Conservation (phyloP, 192 early-diverging fungal genomes). For the Helicostylum pulchrum region DNA sequence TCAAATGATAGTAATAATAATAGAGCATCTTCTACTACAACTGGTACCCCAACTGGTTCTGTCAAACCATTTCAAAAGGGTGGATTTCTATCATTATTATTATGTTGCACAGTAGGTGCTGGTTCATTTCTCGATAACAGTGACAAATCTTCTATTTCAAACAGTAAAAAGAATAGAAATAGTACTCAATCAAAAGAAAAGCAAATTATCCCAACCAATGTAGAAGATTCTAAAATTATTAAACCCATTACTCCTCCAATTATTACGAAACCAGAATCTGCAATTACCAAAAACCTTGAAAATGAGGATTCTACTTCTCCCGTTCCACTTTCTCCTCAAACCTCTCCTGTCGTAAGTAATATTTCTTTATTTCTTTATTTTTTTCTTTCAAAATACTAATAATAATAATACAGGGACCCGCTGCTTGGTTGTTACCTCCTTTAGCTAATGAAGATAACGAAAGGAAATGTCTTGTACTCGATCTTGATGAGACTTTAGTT, state of each 20-base stretch:
- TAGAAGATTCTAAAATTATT: background rate
- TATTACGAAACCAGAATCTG: background rate
- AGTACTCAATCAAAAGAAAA: constrained; percentile 7
- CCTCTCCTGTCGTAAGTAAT: constrained; percentile 3
- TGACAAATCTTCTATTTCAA: constrained; percentile 8
- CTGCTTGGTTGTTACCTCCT: constrained; percentile 59
- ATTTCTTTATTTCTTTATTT: background rate
- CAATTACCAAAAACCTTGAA: background rate
- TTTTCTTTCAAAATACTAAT: too few species aligned
- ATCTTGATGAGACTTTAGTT: constrained; percentile 96
- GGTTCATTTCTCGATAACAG: constrained; percentile 18
- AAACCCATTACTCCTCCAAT: background rate
- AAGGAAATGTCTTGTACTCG: constrained; percentile 91
- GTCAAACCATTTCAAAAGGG: constrained; percentile 16
- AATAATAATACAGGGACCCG: constrained; percentile 5
- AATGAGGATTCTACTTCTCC: background rate
- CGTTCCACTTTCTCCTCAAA: constrained; percentile 3
- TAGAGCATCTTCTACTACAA: constrained; percentile 3
- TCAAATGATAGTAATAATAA: background rate
- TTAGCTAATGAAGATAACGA: constrained; percentile 63
- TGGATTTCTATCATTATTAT: constrained; percentile 23
- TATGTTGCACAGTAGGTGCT: constrained; percentile 22
- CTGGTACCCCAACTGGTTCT: constrained; percentile 2
- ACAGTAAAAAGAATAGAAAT: background rate
- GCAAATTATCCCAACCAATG: background rate